Base-by-base conservation (phyloP, 2,329 filamentous ascomycete genomes). In the Drechslerella coelobrocha region DNA sequence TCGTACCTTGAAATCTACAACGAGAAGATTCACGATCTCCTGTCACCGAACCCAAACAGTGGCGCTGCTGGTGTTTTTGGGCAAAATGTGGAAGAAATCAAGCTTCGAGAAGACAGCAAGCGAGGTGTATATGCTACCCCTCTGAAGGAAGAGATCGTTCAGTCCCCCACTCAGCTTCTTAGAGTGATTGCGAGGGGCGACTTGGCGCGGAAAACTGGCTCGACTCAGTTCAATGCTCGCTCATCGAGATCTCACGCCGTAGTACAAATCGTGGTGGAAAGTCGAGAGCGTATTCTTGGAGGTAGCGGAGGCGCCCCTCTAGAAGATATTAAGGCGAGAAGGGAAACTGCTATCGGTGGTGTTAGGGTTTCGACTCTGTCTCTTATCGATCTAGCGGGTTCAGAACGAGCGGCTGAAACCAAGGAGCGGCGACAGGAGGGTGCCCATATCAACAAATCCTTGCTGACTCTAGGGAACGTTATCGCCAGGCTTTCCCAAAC, bases 1-100 rank as follows among this genome's bases (percentile, higher is more conserved):
- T 97, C 93, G 82, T 99, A 99, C 78, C 83, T 99, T 73, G 94
- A 99, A 81, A 99, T 99, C 72, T 99, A 99, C 81, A 99, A 99
- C 77, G 94, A 99, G 78, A 95, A 86, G 79, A 97, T 99, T 65
- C 90, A 97, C 77, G 94, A 99, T 79, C 82, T 99, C 53, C 83
- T 99, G 47, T 93, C 89, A 73, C 84, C 83, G 24, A 65, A 73
- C 7, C 72, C 73, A 26, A 75, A 75, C 39, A 75, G 74, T 17
- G 79, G 78, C 10, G 81, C 80, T n/a, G n/a, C n/a, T 41, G 85
- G 83, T 3, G 77, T 83, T 17, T 82, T 80, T 10, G 81, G 78
- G 8, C 81, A 82, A 37, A 83, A 84, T 71, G 89, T 92, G 73
- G 94, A 99, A 75, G 94, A 99, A 78, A 99, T 99, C 80, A 97